Conservation (phyloP, 106 monocot genomes). For the Dioscorea alata region DNA sequence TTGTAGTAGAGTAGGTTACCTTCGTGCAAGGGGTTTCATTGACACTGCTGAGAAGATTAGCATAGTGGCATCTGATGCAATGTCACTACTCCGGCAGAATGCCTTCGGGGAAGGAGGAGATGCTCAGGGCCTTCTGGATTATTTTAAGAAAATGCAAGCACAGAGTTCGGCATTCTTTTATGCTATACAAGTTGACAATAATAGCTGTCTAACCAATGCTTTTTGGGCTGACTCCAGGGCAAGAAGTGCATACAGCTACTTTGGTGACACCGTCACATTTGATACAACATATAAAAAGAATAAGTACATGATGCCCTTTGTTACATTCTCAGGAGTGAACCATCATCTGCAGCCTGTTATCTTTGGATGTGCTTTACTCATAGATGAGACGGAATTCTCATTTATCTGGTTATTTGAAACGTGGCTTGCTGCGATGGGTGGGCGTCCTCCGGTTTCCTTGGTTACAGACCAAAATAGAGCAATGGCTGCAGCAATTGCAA, state of each 20-base stretch:
- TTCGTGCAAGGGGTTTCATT: conserved; percentile 74
- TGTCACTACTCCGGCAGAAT: conserved; percentile 61
- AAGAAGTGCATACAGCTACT: conserved; percentile 62
- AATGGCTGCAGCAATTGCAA: conserved; percentile 66
- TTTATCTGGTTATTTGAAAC: conserved; percentile 89
- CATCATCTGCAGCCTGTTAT: conserved; percentile 83
- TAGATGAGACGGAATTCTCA: conserved; percentile 92
- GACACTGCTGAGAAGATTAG: conserved; percentile 49
- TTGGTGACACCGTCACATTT: conserved; percentile 82
- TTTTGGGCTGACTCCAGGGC: conserved; percentile 79
- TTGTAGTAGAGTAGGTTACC: conserved; percentile 80
- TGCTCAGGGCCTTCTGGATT: conserved; percentile 78
- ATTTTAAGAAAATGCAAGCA: conserved; percentile 76
- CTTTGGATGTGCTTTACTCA: conserved; percentile 89
- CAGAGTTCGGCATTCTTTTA: conserved; percentile 75
- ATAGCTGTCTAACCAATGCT: conserved; percentile 81
- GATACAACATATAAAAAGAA: conserved; percentile 96
- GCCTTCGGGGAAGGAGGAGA: conserved; percentile 82
- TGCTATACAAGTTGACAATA: conserved; percentile 86
- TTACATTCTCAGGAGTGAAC: conserved; percentile 88
- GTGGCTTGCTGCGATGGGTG: conserved; percentile 93
- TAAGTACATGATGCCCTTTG: conserved; percentile 98
- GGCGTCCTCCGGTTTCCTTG: conserved; percentile 56
- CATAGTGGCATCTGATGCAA: conserved; percentile 50
- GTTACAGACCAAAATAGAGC: conserved; percentile 91